A percentile compares a stretch with the other conserved stretches of the same genome.
phyloP scores from a whole-genome alignment of 2,329 filamentous ascomycete genomes.

The Beauveria pseudobassiana region DNA sequence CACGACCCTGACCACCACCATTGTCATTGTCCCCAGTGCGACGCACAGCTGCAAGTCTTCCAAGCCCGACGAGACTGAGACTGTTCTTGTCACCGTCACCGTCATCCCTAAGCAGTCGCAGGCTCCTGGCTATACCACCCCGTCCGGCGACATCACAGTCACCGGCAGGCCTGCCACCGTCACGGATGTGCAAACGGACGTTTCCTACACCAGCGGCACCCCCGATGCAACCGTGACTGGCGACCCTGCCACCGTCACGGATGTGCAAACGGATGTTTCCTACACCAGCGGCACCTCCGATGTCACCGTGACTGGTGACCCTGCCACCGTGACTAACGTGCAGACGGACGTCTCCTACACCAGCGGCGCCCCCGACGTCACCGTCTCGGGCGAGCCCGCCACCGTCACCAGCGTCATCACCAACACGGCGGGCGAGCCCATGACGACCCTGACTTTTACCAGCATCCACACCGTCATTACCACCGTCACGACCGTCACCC shows the following conservation, averaged over 20 bases:
- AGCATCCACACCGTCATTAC: slow-evolving; percentile 19
- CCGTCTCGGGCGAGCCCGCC: slow-evolving; percentile 20
- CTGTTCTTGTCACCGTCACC: slow-evolving; percentile 19
- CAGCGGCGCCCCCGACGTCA: slow-evolving; percentile 15
- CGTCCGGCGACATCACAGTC: slow-evolving; percentile 8
- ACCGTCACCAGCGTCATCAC: slow-evolving; percentile 24
- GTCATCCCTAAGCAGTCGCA: slow-evolving; percentile 1
- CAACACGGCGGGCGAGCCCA: slow-evolving; percentile 9
- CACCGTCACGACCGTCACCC: slow-evolving; percentile 18
- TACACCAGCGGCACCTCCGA: slow-evolving; percentile 24
- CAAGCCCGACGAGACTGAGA: background rate
- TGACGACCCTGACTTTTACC: slow-evolving; percentile 21
- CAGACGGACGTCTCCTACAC: slow-evolving; percentile 5
- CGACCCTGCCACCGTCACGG: slow-evolving; percentile 19
- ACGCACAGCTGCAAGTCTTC: slow-evolving; percentile 1
- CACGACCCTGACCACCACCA: slow-evolving; percentile 14
- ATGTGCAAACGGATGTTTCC: slow-evolving; percentile 18
- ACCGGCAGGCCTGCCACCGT: slow-evolving; percentile 2
- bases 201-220: slow-evolving; percentile 6
- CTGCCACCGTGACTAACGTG: background rate
- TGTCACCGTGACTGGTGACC: slow-evolving; percentile 20
- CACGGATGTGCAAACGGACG: slow-evolving; percentile 3
- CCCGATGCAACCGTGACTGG: slow-evolving; percentile 20
- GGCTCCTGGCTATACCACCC: background rate
- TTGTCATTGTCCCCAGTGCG: slow-evolving; percentile 12